Base-by-base conservation (phyloP, 306 rosid genomes). In the Malus sylvestris region DNA sequence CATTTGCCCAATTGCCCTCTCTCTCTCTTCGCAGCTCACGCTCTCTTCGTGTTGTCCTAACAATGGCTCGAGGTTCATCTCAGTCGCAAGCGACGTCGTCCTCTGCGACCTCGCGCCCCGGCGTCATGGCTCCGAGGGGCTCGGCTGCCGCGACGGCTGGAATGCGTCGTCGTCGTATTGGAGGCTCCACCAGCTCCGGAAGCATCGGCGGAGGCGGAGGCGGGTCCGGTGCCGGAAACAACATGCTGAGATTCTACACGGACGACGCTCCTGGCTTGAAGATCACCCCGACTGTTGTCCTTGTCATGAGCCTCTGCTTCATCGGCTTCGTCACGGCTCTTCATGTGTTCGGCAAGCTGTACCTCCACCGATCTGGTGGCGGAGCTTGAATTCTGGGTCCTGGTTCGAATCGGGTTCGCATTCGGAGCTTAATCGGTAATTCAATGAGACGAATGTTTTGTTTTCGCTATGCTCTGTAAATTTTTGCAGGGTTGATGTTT, bases 161-260 rank as follows among this genome's bases (percentile, higher is more conserved):
- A 69, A 89, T 90, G 86, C 93, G 98, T 33, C 98, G 97, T 29
- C 98, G 98, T n/a, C 90, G 97, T 9, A 15, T 81, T 14, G 81
- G 76, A 25, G 57, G 76, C 32, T 20, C 66, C 30, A 13, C 71
- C 59, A 33, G 61, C 2, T 80, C 87, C 10, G 83, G 86, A 32
- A 60, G 74, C 61, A 68, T 86, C 6, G 42, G 71, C 23, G 73
- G 72, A 7, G 64, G 68, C 6, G 76, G 67, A 29, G 65, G 65
- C 20, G 91, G 86, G 4, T 72, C 87, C 0, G 85, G 86, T 4
- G 82, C 51, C 32, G 90, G 87, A 3, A 74, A 83, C 65, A 93
- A 93, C 85, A 91, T 93, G 98, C 88, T 91, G 40, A 87, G 98
- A 61, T 93, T 93, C 90, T 93, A 93, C 91, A 93, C 98, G 4